Conservation (phyloP, 1,284 basidiomycete genomes). For the Porodaedalea pini region DNA sequence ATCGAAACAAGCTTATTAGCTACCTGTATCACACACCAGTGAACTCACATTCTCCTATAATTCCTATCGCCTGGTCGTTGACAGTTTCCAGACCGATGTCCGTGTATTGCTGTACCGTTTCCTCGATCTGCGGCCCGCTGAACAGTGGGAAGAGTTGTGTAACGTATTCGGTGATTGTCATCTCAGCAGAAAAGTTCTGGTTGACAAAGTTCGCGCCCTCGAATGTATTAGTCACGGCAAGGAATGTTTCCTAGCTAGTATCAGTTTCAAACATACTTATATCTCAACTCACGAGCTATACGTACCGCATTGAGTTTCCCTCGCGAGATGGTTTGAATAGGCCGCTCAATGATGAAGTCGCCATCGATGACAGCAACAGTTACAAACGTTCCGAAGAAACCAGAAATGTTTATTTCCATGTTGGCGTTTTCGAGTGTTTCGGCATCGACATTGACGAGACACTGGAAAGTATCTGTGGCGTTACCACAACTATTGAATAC, state of each 20-base stretch:
- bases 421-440: constrained; percentile 35
- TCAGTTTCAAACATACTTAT: constrained; percentile 24
- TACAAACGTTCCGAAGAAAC: constrained; percentile 40
- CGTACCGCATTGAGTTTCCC: constrained; percentile 20
- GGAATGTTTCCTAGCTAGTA: constrained; percentile 34
- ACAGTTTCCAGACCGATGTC: constrained; percentile 22
- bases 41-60: constrained; percentile 42
- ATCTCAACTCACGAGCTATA: background rate
- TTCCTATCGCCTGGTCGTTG: constrained; percentile 33
- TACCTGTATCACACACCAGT: background rate
- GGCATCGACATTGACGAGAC: constrained; percentile 34
- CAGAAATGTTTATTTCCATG: constrained; percentile 31
- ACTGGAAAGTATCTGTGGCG: constrained; percentile 32
- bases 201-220: constrained; percentile 42
- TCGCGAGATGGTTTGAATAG: constrained; percentile 35
- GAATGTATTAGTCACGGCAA: constrained; percentile 38
- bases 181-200: constrained; percentile 26
- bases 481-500: constrained; percentile 33
- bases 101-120: constrained; percentile 31
- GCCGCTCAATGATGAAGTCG: constrained; percentile 40
- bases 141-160: constrained; percentile 39
- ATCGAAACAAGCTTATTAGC: background rate
- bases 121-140: constrained; percentile 25
- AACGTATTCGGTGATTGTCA: constrained; percentile 33
- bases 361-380: constrained; percentile 47